A percentile compares a stretch with the other conserved stretches of the same genome.
Evolutionary conservation across 306 rosid genomes (phyloP).

Genomic region (Acacia crassicarpa): DNA sequence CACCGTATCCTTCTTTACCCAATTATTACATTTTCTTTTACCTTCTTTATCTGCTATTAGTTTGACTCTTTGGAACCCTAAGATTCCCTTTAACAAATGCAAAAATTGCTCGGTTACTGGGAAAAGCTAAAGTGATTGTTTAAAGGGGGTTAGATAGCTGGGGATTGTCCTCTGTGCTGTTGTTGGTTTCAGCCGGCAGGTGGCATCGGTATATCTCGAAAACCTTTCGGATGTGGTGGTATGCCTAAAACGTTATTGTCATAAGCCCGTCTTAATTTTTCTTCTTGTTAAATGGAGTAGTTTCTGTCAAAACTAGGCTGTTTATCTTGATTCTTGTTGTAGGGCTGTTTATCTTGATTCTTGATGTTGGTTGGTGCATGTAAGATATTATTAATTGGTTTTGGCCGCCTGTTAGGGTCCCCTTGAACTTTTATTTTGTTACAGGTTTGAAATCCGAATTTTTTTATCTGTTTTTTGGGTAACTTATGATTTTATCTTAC

Average conservation of each 20-base stretch:
- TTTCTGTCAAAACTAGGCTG: background rate
- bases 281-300: background rate
- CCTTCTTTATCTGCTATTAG: background rate
- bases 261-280: background rate
- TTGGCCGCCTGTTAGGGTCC: background rate
- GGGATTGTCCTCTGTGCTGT: background rate
- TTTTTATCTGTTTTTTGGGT: background rate
- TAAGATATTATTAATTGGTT: background rate
- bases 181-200: background rate
- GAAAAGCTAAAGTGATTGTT: background rate
- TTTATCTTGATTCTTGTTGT: slow-evolving; percentile 1
- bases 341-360: slow-evolving; percentile 8
- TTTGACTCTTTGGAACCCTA: slow-evolving; percentile 28
- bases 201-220: background rate
- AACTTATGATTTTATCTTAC: background rate
- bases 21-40: background rate
- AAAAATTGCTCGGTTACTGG: background rate
- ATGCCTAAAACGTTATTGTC: background rate
- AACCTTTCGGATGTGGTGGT: background rate
- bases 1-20: slow-evolving; percentile 73
- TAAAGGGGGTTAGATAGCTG: background rate
- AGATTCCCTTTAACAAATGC: background rate
- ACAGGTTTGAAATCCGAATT: background rate
- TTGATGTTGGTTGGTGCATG: background rate
- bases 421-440: background rate